These are phyloP conservation scores for Rhodamnia rubescens DNA, from an alignment of 345 rosid species.

Conservation along the genomic window DNA sequence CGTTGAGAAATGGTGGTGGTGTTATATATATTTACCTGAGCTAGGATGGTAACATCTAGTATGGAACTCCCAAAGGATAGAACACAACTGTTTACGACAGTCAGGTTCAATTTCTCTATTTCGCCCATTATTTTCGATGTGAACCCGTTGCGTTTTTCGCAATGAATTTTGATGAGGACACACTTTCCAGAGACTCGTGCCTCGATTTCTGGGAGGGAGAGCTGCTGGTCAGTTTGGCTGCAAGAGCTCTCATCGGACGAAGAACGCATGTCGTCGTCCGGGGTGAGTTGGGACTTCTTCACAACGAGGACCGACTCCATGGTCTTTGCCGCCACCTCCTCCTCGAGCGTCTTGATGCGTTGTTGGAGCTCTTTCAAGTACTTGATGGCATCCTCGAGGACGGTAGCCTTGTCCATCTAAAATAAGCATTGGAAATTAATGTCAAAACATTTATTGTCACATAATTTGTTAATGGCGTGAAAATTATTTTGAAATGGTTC, in stretches of 20 bases:
- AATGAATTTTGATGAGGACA: constrained; percentile 2
- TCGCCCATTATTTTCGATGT: not conserved
- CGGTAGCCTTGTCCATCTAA: constrained; percentile 62
- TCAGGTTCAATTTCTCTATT: constrained; percentile 3
- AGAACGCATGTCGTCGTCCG: constrained; percentile 19
- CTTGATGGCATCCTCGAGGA: constrained; percentile 58
- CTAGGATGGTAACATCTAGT: constrained; percentile 2
- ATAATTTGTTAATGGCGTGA: not conserved
- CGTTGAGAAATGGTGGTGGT: not conserved
- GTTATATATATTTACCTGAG: not conserved
- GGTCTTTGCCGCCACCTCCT: constrained; percentile 24
- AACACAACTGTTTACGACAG: not conserved
- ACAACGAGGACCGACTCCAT: constrained; percentile 40
- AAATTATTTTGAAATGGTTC: not conserved
- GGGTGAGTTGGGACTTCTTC: constrained; percentile 35
- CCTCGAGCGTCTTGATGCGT: constrained; percentile 42
- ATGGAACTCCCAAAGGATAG: constrained; percentile 2
- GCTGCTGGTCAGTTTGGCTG: not conserved
- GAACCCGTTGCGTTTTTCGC: not conserved
- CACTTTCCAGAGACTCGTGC: constrained; percentile 2
- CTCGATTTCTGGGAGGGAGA: constrained; percentile 6
- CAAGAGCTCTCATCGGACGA: constrained; percentile 21
- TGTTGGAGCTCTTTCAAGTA: constrained; percentile 65
- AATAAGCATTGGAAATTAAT: not conserved
- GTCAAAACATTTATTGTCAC: not conserved